Conservation (phyloP, 192 early-diverging fungal species). For the Coemansia sp. region DNA sequence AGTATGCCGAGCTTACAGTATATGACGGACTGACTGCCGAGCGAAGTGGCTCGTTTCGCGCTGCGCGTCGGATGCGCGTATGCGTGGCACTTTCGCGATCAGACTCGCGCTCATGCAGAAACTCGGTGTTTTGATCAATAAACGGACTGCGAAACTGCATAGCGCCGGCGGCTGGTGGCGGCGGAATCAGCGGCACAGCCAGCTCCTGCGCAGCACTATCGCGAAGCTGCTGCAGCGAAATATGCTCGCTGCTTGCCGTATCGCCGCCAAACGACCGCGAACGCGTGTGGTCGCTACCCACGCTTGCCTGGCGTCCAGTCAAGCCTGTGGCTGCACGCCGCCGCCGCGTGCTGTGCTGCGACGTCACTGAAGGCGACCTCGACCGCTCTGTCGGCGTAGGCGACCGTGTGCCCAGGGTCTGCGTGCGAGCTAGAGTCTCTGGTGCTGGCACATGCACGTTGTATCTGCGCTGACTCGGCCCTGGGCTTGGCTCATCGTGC, state of each 20-base stretch:
- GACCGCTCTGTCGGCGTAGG: conserved; percentile 33
- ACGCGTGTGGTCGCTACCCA: conserved; percentile 9
- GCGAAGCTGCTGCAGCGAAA: conserved; percentile 36
- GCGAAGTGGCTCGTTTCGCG: conserved; percentile 28
- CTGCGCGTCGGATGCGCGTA: conserved; percentile 45
- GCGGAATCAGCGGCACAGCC: conserved; percentile 17
- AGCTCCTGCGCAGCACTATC: conserved; percentile 11
- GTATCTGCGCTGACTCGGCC: conserved; percentile 7
- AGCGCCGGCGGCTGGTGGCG: conserved; percentile 21
- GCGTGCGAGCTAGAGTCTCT: conserved; percentile 45
- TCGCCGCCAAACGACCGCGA: conserved; percentile 49
- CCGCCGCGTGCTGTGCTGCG: conserved; percentile 10
- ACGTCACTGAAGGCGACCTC: neutral
- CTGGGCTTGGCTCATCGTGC: conserved; percentile 15
- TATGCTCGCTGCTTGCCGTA: conserved; percentile 25
- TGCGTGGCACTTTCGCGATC: conserved; percentile 44
- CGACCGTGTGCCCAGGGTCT: conserved; percentile 34
- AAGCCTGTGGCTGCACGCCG: conserved; percentile 32
- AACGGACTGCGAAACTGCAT: conserved; percentile 41
- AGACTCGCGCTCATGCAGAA: conserved; percentile 19
- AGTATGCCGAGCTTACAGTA: conserved; percentile 46
- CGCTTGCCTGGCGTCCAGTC: neutral
- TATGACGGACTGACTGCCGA: conserved; percentile 38
- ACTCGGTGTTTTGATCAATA: conserved; percentile 16
- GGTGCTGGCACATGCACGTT: conserved; percentile 46